A percentile compares a stretch with the other conserved stretches of the same genome.
Conservation (phyloP, 108 stramenopile genomes). For the Cafeteria roenbergensis region DNA sequence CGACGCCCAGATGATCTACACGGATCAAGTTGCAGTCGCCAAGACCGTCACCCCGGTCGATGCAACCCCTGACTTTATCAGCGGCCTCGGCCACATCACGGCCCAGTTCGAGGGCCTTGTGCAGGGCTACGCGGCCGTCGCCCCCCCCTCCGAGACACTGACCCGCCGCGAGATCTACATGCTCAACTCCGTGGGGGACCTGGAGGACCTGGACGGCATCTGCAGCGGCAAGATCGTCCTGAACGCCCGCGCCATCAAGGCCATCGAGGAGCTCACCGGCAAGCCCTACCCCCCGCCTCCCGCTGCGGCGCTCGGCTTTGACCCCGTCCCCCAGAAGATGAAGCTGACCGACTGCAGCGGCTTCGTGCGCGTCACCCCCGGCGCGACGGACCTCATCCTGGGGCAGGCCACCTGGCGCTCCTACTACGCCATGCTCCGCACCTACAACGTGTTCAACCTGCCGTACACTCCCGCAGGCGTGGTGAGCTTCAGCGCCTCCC, state of each 20-base stretch:
- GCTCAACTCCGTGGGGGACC: conserved; percentile 4
- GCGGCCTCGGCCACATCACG: background rate
- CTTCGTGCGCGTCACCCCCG: background rate
- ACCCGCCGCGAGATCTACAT: background rate
- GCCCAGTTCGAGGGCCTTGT: conserved; percentile 10
- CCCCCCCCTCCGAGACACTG: background rate
- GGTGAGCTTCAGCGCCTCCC: conserved; percentile 4
- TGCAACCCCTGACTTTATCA: background rate
- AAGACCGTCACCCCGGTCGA: background rate
- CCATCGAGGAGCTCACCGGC: background rate
- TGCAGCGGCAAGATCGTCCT: background rate
- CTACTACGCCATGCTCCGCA: conserved; percentile 19
- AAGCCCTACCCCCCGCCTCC: too few relatives aligned
- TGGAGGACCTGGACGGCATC: background rate
- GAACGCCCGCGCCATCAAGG: conserved; percentile 1
- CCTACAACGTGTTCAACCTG: conserved; percentile 12
- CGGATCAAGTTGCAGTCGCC: background rate
- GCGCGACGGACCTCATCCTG: conserved; percentile 4
- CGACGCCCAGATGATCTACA: background rate
- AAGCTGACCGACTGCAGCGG: background rate
- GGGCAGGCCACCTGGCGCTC: conserved; percentile 23
- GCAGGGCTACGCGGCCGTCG: background rate
- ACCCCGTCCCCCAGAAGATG: background rate
- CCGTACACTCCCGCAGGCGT: background rate
- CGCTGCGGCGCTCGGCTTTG: background rate